Evolutionary conservation across 139 green algal species (phyloP), one percentile per base, ranked within the genome.

Genomic region (Protoeuglena noctilucae): DNA sequence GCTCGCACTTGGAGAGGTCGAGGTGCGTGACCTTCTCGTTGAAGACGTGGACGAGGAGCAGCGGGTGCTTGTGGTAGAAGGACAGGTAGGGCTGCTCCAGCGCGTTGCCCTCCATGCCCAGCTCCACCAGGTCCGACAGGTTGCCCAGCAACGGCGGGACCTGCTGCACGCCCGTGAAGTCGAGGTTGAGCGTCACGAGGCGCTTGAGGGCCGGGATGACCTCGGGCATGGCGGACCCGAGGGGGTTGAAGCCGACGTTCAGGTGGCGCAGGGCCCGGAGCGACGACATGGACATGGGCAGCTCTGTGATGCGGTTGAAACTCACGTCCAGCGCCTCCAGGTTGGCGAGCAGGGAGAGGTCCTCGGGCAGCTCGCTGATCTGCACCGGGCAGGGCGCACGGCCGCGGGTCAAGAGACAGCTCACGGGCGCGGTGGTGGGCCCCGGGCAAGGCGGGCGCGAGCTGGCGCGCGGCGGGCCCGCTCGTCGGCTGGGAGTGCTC

Each of bases 1-100:
- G 48, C 63, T 67, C 63, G 56, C 70, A 71, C 59, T 71, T 63
- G 1, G 52, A 64, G 48, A 71, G 26, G 34, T 75, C 68, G 7
- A 46, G 28, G 16, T 4, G 18, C 28, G 12, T 25, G 21, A 19
- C 7, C 30, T 50, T 3, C 17, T 26, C 3, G 23, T 23, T 18
- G 9, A 7, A 23, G 9, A 56, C 18, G 12, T 28, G 21, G 18
- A 9, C 28, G 28, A 40, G 12, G 29, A 4, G 2, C 19, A 75
- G 56, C 1, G 12, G 2, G 3, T 45, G 51, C 23, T 72, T 54
- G 46, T 34, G 23, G 50, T 40, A 67, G 1, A 69, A 12, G 16
- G 50, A 53, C 5, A 49, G 34, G n/a, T 43, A 12, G 9, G 34
- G 34, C 9, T 43, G 34, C 9, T 43, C 34, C 9, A 43, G 34